Evolutionary conservation across 345 rosid species (phyloP).

Genomic region (Eucalyptus pauciflora): DNA sequence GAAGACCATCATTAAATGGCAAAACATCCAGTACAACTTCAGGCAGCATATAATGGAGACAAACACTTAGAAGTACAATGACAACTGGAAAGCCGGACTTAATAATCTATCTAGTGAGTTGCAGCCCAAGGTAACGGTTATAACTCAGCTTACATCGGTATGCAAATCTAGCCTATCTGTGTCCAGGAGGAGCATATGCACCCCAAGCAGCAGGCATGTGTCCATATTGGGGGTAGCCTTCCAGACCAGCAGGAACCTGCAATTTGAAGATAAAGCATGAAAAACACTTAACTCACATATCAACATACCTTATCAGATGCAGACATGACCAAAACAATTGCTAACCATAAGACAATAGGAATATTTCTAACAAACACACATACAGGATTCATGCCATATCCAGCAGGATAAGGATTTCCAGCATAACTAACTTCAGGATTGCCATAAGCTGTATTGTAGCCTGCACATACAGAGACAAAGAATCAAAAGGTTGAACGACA

Average conservation of each 20-base stretch:
- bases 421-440: constrained; percentile 64
- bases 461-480: constrained; percentile 26
- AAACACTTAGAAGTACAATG: background rate
- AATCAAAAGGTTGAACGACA: background rate
- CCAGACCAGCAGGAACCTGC: constrained; percentile 54
- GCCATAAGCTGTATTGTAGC: constrained; percentile 44
- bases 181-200: constrained; percentile 72
- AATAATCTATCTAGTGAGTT: constrained; percentile 14
- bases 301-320: background rate
- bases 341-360: background rate
- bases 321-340: background rate
- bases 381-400: constrained; percentile 77
- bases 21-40: constrained; percentile 8
- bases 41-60: background rate
- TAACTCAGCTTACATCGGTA: constrained; percentile 9
- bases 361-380: constrained; percentile 13
- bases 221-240: constrained; percentile 71
- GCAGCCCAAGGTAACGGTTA: constrained; percentile 10
- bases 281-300: background rate
- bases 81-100: background rate
- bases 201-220: constrained; percentile 54
- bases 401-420: constrained; percentile 50
- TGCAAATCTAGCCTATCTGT: constrained; percentile 29
- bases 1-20: background rate
- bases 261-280: background rate